Base-by-base conservation (phyloP, 2,329 filamentous ascomycete species). In the Talaromyces islandicus region DNA sequence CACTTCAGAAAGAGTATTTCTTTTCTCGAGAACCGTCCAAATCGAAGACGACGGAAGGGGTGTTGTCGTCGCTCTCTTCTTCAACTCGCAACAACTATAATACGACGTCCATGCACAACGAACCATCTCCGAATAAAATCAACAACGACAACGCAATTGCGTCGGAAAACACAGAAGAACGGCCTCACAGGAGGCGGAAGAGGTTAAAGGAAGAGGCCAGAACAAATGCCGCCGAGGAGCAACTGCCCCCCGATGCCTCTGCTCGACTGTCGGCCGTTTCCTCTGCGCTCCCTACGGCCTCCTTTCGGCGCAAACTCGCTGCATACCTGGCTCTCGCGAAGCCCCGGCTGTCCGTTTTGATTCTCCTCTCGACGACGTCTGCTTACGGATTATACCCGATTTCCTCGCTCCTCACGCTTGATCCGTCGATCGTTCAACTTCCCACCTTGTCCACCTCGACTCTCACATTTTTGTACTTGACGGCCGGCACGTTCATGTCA, bases 351-450 rank as follows among this genome's bases (percentile, higher is more conserved):
- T 93, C 91, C 7, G 89, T 95, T 67, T 86, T 99, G 53, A 89
- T 99, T 63, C 89, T 96, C 32, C 86, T 99, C 54, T 91, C 91
- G 0, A 91, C 93, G 29, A 96, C 94, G 73, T 89, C 90, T 2
- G 85, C 93, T 3, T 99, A 97, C 75, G 91, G 91, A 17, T 81
- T 99, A 59, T 99, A 97, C 73, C 94, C 94, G 0, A 90, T 96
- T 1, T 92, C 93, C 1, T 88, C 91, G 58, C 86, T 97, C 64
- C 86, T 99, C 57, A 81, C 86, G 7, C 92, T 94, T 1, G 94
- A 91, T 19, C 84, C 97, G 51, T 92, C 90, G 64, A 74, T 77
- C 62, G 69, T 73, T 38, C 74, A 73, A 58, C 73, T 77, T 24
- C 75, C 75, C 21, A 91, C 94, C 0, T 82, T 97, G 57, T 79